Base-by-base conservation (phyloP, 2,329 filamentous ascomycete genomes). In the Epichloe amarillans region DNA sequence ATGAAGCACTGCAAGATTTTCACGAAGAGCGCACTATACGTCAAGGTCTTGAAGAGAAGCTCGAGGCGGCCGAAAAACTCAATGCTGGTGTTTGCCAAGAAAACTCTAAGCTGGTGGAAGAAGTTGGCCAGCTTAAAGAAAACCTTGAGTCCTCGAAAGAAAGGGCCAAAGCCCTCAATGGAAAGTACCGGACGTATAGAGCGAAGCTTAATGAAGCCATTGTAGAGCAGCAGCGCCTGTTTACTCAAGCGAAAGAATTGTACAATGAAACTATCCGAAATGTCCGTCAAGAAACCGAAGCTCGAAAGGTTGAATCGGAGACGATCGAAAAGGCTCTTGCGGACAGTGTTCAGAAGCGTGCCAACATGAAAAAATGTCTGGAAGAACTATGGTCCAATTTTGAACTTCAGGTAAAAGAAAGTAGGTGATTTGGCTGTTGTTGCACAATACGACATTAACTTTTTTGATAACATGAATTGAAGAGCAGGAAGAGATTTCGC, bases 211-310 rank as follows among this genome's bases (percentile, higher is more conserved):
- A 75, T 50, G 62, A 69, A 46, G 69, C 70, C 1, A 69, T 72
- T 8, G 53, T 56, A 2, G 73, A 77, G 52, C 74, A 77, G 30
- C 71, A 76, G 51, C 57, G 58, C 5, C 61, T 76, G 1, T 74
- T 66, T 54, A 57, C 53, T 3, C 60, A 62, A 39, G 62, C 65
- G 8, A 65, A 61, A 41, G 49, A 61, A 2, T 61, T 61, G 41
- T 69, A 66, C 48, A 53, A 69, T 15, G 53, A 66, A 2, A 57
- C 64, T 0, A 62, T 68, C 11, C 53, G 61, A 1, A 57, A 70
- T 26, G 51, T 74, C 5, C 62, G 60, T 17, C 55, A 61, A 10
- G 64, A 70, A 21, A 61, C 62, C 30, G 49, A 57, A 2, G 53
- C 54, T 11, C 60, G 62, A 3, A 54, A 54, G 12, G 26, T 56